phyloP scores from a whole-genome alignment of 192 early-diverging fungal species.

The Kappamyces sp. region DNA sequence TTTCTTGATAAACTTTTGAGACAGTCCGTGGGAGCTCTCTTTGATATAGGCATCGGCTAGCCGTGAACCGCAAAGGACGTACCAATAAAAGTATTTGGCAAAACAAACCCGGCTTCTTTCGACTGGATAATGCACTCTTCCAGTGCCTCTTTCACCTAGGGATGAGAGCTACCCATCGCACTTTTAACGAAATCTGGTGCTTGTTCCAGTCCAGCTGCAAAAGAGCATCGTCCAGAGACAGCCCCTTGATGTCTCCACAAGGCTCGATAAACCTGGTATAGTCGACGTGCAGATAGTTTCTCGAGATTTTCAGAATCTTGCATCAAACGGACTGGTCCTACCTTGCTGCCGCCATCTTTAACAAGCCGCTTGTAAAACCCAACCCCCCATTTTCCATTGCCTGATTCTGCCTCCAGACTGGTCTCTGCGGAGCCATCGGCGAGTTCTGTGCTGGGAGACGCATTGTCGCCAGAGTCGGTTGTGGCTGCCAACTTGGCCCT shows the following conservation, averaged over 20 bases:
- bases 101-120: constrained; percentile 35
- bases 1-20: constrained; percentile 20
- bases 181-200: constrained; percentile 28
- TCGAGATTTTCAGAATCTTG: constrained; percentile 23
- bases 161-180: not conserved
- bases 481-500: not conserved
- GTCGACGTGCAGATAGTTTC: constrained; percentile 34
- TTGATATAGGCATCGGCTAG: constrained; percentile 44
- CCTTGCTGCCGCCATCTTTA: constrained; percentile 39
- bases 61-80: not conserved
- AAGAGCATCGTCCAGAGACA: constrained; percentile 35
- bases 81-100: constrained; percentile 45
- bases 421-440: no score
- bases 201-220: constrained; percentile 31
- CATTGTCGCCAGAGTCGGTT: not conserved
- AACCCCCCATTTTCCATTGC: no score
- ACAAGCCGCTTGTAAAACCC: constrained; percentile 28
- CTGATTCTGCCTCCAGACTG: no score
- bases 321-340: not conserved
- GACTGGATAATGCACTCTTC: constrained; percentile 35
- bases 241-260: constrained; percentile 34
- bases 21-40: constrained; percentile 27
- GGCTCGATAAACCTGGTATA: constrained; percentile 38
- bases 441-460: not conserved
- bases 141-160: constrained; percentile 14